phyloP scores from a whole-genome alignment of 352 stramenopile genomes.

The Globisporangium alternatum region DNA sequence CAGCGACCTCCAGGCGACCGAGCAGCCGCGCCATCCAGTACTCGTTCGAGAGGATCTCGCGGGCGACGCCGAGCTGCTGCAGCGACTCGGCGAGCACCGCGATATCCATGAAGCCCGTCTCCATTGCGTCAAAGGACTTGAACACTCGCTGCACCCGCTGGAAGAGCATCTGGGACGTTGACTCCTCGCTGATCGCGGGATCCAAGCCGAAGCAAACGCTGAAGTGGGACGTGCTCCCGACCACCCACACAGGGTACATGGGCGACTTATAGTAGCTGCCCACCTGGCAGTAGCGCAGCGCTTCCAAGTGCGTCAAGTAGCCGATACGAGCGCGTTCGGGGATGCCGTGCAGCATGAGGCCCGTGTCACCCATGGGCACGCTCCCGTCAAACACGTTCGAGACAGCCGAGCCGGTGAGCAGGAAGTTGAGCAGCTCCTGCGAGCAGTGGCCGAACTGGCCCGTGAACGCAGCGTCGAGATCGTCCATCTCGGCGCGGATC shows the following conservation, averaged over 20 bases:
- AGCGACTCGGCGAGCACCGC: slow-evolving; percentile 58
- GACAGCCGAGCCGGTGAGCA: slow-evolving; percentile 71
- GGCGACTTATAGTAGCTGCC: slow-evolving; percentile 90
- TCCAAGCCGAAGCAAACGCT: slow-evolving; percentile 85
- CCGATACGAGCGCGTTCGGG: slow-evolving; percentile 50
- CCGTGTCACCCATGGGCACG: slow-evolving; percentile 74
- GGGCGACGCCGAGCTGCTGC: slow-evolving; percentile 55
- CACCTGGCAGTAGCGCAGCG: slow-evolving; percentile 88
- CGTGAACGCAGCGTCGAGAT: slow-evolving; percentile 50
- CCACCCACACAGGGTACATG: slow-evolving; percentile 85
- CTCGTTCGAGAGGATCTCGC: slow-evolving; percentile 48
- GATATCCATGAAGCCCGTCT: slow-evolving; percentile 86
- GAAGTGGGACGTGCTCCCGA: slow-evolving; percentile 90
- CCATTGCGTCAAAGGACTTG: slow-evolving; percentile 83
- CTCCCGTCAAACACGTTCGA: slow-evolving; percentile 86
- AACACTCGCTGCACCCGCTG: slow-evolving; percentile 88
- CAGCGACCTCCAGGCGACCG: slow-evolving; percentile 55
- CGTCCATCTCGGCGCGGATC: slow-evolving; percentile 77
- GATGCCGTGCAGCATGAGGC: slow-evolving; percentile 69
- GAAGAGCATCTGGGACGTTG: slow-evolving; percentile 70
- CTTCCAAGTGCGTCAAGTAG: slow-evolving; percentile 90
- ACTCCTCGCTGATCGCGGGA: slow-evolving; percentile 50
- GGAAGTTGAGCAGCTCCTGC: slow-evolving; percentile 86
- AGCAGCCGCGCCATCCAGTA: slow-evolving; percentile 67
- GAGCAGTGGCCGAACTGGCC: slow-evolving; percentile 77